Conservation (phyloP, 805 yeast species). For the Candida awuae region DNA sequence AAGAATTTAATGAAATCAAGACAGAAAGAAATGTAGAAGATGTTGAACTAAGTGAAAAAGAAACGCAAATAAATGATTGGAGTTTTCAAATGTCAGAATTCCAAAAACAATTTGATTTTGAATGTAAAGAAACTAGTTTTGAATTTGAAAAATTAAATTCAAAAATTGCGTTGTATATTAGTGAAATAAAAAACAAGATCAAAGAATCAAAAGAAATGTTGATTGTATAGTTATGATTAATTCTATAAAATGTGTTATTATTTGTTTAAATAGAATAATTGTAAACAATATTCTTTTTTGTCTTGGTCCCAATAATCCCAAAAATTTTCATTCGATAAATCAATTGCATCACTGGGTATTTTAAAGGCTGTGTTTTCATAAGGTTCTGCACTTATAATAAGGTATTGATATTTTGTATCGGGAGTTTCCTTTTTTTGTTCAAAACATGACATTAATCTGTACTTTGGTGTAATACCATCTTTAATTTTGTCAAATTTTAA, state of each 20-base stretch:
- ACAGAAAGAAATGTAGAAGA: conserved; percentile 41
- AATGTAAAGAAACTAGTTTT: conserved; percentile 43
- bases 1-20: conserved; percentile 40
- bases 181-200: conserved; percentile 38
- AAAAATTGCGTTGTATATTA: conserved; percentile 45
- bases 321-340: conserved; percentile 33
- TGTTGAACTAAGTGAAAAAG: conserved; percentile 41
- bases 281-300: conserved; percentile 59
- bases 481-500: conserved; percentile 47
- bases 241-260: too few species aligned
- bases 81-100: conserved; percentile 29
- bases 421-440: conserved; percentile 47
- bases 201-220: conserved; percentile 9
- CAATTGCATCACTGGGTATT: conserved; percentile 55
- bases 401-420: conserved; percentile 52
- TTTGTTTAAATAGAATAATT: conserved; percentile 44
- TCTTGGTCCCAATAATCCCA: conserved; percentile 76
- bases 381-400: conserved; percentile 84
- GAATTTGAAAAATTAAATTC: conserved; percentile 49
- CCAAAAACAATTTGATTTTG: conserved; percentile 41
- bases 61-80: conserved; percentile 37
- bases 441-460: conserved; percentile 67
- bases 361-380: conserved; percentile 75
- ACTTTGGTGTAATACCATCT: conserved; percentile 45
- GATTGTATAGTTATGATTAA: background rate